A percentile compares a stretch with the other conserved stretches of the same genome.
These are phyloP conservation scores for Rhizopogon rudus DNA, from an alignment of 768 basidiomycete species.

Conservation along the genomic window DNA sequence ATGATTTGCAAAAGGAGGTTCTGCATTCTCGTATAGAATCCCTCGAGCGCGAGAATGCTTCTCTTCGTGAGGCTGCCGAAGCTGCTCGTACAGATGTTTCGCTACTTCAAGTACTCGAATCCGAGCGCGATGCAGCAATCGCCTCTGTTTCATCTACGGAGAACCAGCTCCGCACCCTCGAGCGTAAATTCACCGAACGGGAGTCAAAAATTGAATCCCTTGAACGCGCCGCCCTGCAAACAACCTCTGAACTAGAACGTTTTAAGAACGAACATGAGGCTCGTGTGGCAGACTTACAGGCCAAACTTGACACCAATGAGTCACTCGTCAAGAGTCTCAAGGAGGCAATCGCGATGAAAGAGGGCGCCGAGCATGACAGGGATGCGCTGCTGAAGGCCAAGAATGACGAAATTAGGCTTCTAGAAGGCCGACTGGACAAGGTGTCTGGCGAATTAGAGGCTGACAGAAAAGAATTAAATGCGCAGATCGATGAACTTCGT, in stretches of 20 bases:
- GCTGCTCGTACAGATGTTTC: constrained; percentile 18
- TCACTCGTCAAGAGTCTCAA: constrained; percentile 44
- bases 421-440: constrained; percentile 45
- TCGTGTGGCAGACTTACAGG: constrained; percentile 36
- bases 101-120: constrained; percentile 27
- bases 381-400: constrained; percentile 49
- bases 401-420: constrained; percentile 52
- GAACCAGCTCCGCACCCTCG: constrained; percentile 33
- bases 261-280: constrained; percentile 40
- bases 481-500: constrained; percentile 79
- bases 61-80: constrained; percentile 38
- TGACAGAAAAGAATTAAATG: constrained; percentile 63
- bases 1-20: constrained; percentile 4
- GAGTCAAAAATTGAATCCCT: constrained; percentile 41
- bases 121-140: constrained; percentile 41
- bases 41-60: constrained; percentile 67
- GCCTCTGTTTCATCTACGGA: constrained; percentile 39
- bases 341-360: constrained; percentile 47
- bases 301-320: constrained; percentile 40
- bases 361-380: constrained; percentile 44
- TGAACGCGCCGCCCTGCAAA: constrained; percentile 37
- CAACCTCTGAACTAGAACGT: constrained; percentile 39
- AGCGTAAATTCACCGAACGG: constrained; percentile 40
- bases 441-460: constrained; percentile 42
- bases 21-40: constrained; percentile 42